A percentile compares a stretch with the other conserved stretches of the same genome.
Evolutionary conservation across 2,329 filamentous ascomycete genomes (phyloP).

Genomic region (Penicillium brevicompactum): DNA sequence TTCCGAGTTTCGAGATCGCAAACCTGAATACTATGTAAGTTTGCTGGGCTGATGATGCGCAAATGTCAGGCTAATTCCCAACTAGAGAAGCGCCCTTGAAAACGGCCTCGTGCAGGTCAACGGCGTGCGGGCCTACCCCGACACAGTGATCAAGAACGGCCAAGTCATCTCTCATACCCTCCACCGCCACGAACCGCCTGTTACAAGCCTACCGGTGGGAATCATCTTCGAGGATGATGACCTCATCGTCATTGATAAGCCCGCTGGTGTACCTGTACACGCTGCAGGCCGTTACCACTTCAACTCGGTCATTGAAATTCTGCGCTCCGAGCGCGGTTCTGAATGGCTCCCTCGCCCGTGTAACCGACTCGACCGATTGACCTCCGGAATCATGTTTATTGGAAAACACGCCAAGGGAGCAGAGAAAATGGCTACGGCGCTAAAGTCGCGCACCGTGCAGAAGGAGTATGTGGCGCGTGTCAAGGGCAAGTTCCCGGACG

Average conservation of each 20-base stretch:
- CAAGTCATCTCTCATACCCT: constrained; percentile 90
- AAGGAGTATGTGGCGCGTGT: constrained; percentile 96
- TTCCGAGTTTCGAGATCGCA: constrained; percentile 87
- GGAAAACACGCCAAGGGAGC: constrained; percentile 83
- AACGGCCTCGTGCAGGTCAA: constrained; percentile 79
- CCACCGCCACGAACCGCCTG: constrained; percentile 93
- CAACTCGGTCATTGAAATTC: constrained; percentile 92
- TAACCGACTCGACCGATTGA: constrained; percentile 90
- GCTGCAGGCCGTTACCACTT: constrained; percentile 93
- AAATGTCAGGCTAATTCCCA: constrained; percentile 6
- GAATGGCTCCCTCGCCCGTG: constrained; percentile 70
- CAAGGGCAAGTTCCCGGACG: constrained; percentile 86
- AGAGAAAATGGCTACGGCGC: constrained; percentile 73
- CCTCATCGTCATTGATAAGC: constrained; percentile 96
- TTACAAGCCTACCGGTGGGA: constrained; percentile 75
- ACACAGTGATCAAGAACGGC: constrained; percentile 80
- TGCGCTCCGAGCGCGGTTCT: constrained; percentile 71
- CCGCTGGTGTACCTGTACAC: constrained; percentile 91
- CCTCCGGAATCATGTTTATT: constrained; percentile 97
- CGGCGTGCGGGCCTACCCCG: constrained; percentile 67
- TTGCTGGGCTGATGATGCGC: background rate
- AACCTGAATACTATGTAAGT: constrained; percentile 79
- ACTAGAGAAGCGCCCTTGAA: constrained; percentile 72
- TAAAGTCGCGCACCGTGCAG: constrained; percentile 77
- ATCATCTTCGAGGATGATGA: constrained; percentile 90